These are phyloP conservation scores for Mortierella sp. DNA, from an alignment of 371 early-diverging fungal species.

Conservation along the genomic window DNA sequence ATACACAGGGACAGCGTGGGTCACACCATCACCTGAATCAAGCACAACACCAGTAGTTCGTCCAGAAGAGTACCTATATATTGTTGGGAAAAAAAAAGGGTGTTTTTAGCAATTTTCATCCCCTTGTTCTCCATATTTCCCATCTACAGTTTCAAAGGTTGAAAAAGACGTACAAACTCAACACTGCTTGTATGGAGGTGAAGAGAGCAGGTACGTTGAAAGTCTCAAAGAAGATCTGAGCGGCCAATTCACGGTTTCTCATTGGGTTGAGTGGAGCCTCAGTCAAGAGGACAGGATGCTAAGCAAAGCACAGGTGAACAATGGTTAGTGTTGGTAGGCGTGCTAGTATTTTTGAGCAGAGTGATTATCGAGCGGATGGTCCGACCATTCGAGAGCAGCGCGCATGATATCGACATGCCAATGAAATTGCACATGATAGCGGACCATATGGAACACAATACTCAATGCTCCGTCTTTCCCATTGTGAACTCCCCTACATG, in stretches of 20 bases:
- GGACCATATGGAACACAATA: conserved; percentile 4
- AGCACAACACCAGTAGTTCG: conserved; percentile 99
- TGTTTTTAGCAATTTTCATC: conserved; percentile 71
- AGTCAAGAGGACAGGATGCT: conserved; percentile 99
- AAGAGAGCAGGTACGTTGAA: conserved; percentile 99
- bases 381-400: conserved; percentile 13
- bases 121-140: background rate
- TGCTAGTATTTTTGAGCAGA: background rate
- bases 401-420: conserved; percentile 5
- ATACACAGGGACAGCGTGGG: conserved; percentile 99
- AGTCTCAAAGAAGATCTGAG: conserved; percentile 99
- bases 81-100: conserved; percentile 65
- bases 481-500: background rate
- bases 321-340: background rate
- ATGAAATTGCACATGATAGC: conserved; percentile 35
- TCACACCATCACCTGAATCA: conserved; percentile 99
- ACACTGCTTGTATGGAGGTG: conserved; percentile 93
- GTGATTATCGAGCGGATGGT: background rate
- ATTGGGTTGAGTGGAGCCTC: conserved; percentile 99
- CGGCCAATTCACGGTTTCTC: conserved; percentile 99
- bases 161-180: conserved; percentile 39
- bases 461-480: background rate
- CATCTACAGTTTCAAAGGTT: background rate
- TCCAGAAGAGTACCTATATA: conserved; percentile 72
- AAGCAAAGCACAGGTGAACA: conserved; percentile 55